Evolutionary conservation across 2,329 filamentous ascomycete species (phyloP), one percentile per base, ranked within the genome.

Genomic region (Microcera coccophila): DNA sequence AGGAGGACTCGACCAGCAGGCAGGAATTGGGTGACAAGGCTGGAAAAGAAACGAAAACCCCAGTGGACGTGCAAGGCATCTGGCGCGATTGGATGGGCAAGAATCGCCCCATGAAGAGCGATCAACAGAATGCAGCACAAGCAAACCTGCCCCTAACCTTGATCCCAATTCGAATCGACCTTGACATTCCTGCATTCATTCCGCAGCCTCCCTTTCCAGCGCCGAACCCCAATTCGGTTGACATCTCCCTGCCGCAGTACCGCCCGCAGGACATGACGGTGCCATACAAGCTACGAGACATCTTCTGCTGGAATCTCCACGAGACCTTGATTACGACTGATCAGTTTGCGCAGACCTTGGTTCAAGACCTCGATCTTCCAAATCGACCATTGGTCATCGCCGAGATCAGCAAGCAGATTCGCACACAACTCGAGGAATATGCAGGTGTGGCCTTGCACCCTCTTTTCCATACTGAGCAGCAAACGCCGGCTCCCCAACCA

Each of bases 271-370:
- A 96, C 49, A 68, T 80, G 48, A 90, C 90, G 12, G 82, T 90
- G 1, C 85, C 88, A 3, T 96, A 90, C 67, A 82, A 93, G 49
- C 74, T 98, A 44, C 90, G 94, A 58, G 93, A 98, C 58, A 85
- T 87, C n/a, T 97, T 98, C 58, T 70, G 96, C 39, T 98, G 93
- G 93, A 98, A 98, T 59, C 75, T 98, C 12, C 91, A 97, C 67
- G 93, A 98, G 70, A 87, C 88, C 0, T 73, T 96, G 45, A 87
- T 90, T 39, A 98, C 93, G 0, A 95, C 93, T 1, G 93, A 98
- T 61, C 87, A 95, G 60, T 98, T 97, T 62, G 93, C 93, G n/a
- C 80, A 86, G 55, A 82, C 79, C 2, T 81, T 97, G 53, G 90
- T 95, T 2, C 88, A 95, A 52, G 93, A 98, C 62, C 76, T 98